phyloP scores from a whole-genome alignment of 1,284 basidiomycete species.

The Farysia itapuensis region DNA sequence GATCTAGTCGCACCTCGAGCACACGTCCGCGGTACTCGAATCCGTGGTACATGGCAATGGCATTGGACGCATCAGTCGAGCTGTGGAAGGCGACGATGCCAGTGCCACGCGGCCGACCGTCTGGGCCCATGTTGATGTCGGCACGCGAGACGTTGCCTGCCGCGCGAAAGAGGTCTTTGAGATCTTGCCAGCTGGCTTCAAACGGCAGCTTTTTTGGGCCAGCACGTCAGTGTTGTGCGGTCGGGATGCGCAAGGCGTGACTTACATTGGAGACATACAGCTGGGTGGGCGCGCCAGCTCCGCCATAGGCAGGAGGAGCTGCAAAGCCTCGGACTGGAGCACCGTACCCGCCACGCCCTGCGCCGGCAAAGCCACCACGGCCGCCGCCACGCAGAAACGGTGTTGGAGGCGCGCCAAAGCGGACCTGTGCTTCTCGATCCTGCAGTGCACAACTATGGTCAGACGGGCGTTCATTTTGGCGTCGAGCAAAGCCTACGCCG shows the following conservation, averaged over 20 bases:
- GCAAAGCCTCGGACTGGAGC: slow-evolving; percentile 33
- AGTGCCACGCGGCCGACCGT: slow-evolving; percentile 84
- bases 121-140: slow-evolving; percentile 86
- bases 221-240: too few species aligned
- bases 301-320: slow-evolving; percentile 20
- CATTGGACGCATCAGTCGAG: slow-evolving; percentile 82
- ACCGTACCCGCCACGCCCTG: slow-evolving; percentile 38
- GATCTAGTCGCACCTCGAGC: slow-evolving; percentile 65
- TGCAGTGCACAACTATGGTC: slow-evolving; percentile 59
- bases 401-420: slow-evolving; percentile 76
- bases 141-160: slow-evolving; percentile 91
- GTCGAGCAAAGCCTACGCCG: not conserved
- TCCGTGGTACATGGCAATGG: slow-evolving; percentile 63
- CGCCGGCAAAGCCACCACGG: slow-evolving; percentile 63
- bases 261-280: slow-evolving; percentile 79
- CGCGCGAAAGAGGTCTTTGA: slow-evolving; percentile 93
- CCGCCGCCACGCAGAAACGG: slow-evolving; percentile 64
- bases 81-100: slow-evolving; percentile 91
- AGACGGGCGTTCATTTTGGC: not conserved
- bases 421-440: slow-evolving; percentile 94
- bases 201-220: slow-evolving; percentile 66
- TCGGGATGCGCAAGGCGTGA: too few species aligned
- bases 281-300: slow-evolving; percentile 64
- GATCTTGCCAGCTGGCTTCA: slow-evolving; percentile 95
- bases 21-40: slow-evolving; percentile 47